phyloP scores from a whole-genome alignment of 768 basidiomycete species.

The Sistotremastrum niveocremeum region DNA sequence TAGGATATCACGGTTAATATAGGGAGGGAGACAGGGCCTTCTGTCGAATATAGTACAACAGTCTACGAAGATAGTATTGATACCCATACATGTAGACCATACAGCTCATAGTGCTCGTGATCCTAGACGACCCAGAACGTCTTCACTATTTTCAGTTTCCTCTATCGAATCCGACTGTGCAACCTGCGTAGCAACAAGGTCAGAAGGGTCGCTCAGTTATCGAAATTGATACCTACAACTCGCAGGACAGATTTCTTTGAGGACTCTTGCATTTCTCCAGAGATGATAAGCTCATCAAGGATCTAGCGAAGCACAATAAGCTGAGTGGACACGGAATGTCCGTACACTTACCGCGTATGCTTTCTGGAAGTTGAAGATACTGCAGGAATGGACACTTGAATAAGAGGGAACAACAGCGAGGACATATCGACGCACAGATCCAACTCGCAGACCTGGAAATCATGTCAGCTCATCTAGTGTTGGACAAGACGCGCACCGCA shows the following conservation, averaged over 20 bases:
- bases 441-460: slow-evolving; percentile 69
- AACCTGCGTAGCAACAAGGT: slow-evolving; percentile 33
- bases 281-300: slow-evolving; percentile 85
- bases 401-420: not conserved
- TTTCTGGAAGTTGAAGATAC: slow-evolving; percentile 97
- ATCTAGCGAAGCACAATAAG: slow-evolving; percentile 32
- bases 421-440: slow-evolving; percentile 51
- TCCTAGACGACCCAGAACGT: slow-evolving; percentile 63
- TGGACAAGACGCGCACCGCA: slow-evolving; percentile 9
- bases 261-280: slow-evolving; percentile 89
- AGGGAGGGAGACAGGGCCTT: too few relatives aligned
- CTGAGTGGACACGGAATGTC: not conserved
- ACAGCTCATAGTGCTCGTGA: slow-evolving; percentile 40
- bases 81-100: too few relatives aligned
- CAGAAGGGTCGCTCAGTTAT: not conserved
- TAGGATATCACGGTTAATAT: too few relatives aligned
- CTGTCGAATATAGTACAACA: too few relatives aligned
- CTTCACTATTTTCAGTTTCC: slow-evolving; percentile 76
- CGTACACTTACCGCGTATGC: slow-evolving; percentile 60
- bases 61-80: too few relatives aligned
- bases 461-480: not conserved
- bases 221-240: slow-evolving; percentile 26
- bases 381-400: slow-evolving; percentile 16
- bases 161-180: slow-evolving; percentile 76
- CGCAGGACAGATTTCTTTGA: slow-evolving; percentile 61